phyloP scores from a whole-genome alignment of 768 basidiomycete species.

The Lyophyllum atratum region DNA sequence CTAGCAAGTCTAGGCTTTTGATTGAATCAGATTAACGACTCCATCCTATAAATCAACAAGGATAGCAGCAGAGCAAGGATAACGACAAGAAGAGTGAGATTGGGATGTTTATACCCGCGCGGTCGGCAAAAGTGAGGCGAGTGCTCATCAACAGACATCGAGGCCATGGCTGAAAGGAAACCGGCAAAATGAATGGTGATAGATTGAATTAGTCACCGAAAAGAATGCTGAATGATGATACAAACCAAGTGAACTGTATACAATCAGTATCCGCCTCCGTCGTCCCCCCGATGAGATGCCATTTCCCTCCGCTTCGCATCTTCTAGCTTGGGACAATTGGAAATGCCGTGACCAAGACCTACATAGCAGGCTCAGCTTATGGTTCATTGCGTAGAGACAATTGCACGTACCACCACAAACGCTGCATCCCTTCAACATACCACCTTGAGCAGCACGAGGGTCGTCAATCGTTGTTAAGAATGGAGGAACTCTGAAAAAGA shows the following conservation, averaged over 20 bases:
- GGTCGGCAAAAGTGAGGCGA: too few species aligned
- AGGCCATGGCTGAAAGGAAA: neutral
- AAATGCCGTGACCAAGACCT: constrained; percentile 93
- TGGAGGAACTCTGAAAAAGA: constrained; percentile 76
- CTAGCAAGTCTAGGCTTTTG: constrained; percentile 42
- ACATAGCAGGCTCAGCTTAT: constrained; percentile 7
- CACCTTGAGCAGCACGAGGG: constrained; percentile 79
- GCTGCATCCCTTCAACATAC: constrained; percentile 82
- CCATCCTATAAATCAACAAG: constrained; percentile 43
- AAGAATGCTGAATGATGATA: neutral
- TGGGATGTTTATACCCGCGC: constrained; percentile 23
- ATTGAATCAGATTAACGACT: constrained; percentile 44
- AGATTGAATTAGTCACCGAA: too few species aligned
- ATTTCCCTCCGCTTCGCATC: constrained; percentile 89
- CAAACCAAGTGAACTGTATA: neutral
- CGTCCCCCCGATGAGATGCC: constrained; percentile 81
- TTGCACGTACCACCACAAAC: constrained; percentile 85
- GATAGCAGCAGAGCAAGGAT: constrained; percentile 16
- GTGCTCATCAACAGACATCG: too few species aligned
- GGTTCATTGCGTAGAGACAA: neutral
- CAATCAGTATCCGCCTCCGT: constrained; percentile 51
- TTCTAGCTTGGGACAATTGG: constrained; percentile 96
- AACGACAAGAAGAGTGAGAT: constrained; percentile 14
- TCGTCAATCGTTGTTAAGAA: constrained; percentile 92
- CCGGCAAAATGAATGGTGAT: neutral